These are phyloP conservation scores for Chloromonas sp. DNA, from an alignment of 163 green algal genomes.

Conservation along the genomic window DNA sequence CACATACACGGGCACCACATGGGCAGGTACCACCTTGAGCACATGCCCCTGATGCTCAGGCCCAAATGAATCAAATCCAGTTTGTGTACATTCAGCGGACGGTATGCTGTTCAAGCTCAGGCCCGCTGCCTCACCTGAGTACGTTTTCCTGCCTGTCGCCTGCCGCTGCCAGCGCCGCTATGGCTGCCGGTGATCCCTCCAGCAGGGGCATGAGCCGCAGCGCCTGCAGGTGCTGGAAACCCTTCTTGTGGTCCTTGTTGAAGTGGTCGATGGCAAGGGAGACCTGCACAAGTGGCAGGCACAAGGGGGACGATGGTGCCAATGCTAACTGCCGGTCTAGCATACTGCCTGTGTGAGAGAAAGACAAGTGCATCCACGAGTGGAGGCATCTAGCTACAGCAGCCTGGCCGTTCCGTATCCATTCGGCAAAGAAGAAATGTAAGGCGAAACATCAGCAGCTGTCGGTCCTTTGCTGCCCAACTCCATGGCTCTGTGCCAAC, in stretches of 20 bases:
- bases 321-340: too few relatives aligned
- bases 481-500: too few relatives aligned
- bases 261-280: slow-evolving; percentile 88
- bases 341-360: too few relatives aligned
- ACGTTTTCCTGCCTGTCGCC: neutral
- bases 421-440: too few relatives aligned
- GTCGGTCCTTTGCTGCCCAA: too few relatives aligned
- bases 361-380: too few relatives aligned
- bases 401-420: too few relatives aligned
- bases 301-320: neutral
- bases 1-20: neutral
- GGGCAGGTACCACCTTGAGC: neutral
- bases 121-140: neutral
- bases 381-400: too few relatives aligned
- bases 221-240: slow-evolving; percentile 65
- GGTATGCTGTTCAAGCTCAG: too few relatives aligned
- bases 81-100: too few relatives aligned
- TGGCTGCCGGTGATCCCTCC: slow-evolving; percentile 8
- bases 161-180: neutral
- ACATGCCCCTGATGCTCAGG: neutral
- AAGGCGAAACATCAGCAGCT: too few relatives aligned
- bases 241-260: slow-evolving; percentile 92
- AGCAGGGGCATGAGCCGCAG: slow-evolving; percentile 31
- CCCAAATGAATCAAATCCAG: too few relatives aligned
- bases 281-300: slow-evolving; percentile 6